Percentiles rank a stretch among this genome's conserved stretches.
Evolutionary conservation across 2,329 filamentous ascomycete species (phyloP).

Genomic region (Cladosporium sp.): DNA sequence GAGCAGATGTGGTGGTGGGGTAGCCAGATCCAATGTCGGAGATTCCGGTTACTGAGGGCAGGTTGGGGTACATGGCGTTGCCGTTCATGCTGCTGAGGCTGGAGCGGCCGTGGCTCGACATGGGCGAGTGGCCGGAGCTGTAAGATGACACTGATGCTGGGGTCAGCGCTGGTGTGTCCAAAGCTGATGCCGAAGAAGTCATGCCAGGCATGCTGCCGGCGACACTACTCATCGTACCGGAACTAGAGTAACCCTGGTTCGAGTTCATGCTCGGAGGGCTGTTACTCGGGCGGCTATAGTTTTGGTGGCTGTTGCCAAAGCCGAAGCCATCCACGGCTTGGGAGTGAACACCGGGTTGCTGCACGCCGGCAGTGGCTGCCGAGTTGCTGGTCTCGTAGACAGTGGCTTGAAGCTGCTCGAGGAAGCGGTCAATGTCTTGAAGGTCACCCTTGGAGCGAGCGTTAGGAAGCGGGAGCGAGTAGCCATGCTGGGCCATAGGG

Average conservation of each 20-base stretch:
- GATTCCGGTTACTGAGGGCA: constrained; percentile 67
- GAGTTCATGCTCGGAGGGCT: constrained; percentile 47
- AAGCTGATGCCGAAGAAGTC: constrained; percentile 40
- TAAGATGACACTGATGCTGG: constrained; percentile 74
- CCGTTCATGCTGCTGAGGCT: constrained; percentile 51
- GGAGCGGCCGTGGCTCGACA: constrained; percentile 58
- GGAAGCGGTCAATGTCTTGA: constrained; percentile 87
- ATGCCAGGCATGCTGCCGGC: constrained; percentile 34
- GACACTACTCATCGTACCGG: constrained; percentile 30
- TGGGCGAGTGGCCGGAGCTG: constrained; percentile 70
- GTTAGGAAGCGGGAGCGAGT: constrained; percentile 85
- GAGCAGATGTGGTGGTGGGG: constrained; percentile 61
- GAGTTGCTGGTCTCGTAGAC: constrained; percentile 85
- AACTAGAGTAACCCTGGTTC: constrained; percentile 18
- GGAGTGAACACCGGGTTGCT: constrained; percentile 68
- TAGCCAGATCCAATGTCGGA: constrained; percentile 54
- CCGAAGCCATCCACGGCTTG: constrained; percentile 38
- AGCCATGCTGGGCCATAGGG: constrained; percentile 68
- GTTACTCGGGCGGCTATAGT: constrained; percentile 51
- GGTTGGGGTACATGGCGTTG: constrained; percentile 68
- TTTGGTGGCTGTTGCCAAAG: constrained; percentile 50
- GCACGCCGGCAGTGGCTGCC: constrained; percentile 72
- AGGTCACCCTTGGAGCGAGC: constrained; percentile 91
- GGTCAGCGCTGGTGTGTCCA: constrained; percentile 71
- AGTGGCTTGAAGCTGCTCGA: constrained; percentile 93